Conservation (phyloP, 768 basidiomycete genomes). For the Lactarius sanguifluus region DNA sequence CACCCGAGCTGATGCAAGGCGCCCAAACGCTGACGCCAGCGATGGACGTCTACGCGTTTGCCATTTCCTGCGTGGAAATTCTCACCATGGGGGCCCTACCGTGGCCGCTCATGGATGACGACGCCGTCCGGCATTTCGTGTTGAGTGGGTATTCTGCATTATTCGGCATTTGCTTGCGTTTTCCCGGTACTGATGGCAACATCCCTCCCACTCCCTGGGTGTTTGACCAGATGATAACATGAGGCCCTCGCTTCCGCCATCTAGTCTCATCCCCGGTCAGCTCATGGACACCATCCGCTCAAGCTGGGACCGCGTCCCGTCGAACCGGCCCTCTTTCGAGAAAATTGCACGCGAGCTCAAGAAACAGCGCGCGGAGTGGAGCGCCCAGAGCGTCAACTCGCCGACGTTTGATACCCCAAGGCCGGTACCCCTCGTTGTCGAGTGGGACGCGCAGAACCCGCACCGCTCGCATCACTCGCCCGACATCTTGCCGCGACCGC, state of each 20-base stretch:
- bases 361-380: slow-evolving; percentile 44
- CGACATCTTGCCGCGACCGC: slow-evolving; percentile 32
- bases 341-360: slow-evolving; percentile 48
- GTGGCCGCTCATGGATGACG: slow-evolving; percentile 53
- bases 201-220: slow-evolving; percentile 23
- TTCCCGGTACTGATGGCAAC: too few species aligned
- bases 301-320: slow-evolving; percentile 60
- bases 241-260: slow-evolving; percentile 40
- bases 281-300: slow-evolving; percentile 47
- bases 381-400: slow-evolving; percentile 25
- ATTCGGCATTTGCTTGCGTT: neutral
- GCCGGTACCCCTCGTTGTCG: slow-evolving; percentile 30
- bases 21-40: slow-evolving; percentile 47
- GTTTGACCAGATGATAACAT: slow-evolving; percentile 30
- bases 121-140: slow-evolving; percentile 51
- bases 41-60: slow-evolving; percentile 69
- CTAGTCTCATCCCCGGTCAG: slow-evolving; percentile 37
- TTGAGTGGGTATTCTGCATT: slow-evolving; percentile 38
- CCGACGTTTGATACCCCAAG: slow-evolving; percentile 38
- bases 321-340: slow-evolving; percentile 53
- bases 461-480: slow-evolving; percentile 32
- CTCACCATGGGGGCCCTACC: slow-evolving; percentile 61
- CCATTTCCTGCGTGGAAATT: slow-evolving; percentile 64
- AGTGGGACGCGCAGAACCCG: slow-evolving; percentile 23
- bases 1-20: slow-evolving; percentile 63